These are phyloP conservation scores for Zea mays DNA, from an alignment of 176 grass and related monocot species.

Conservation along the genomic window Zm-B73-REFERENCE-NAM-5.0 NC_050100.1:223887501-223888000, in stretches of 20 bases:
- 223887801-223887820: neutral
- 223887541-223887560: neutral
- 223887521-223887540: neutral
- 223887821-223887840: conserved; percentile 10
- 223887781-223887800: neutral
- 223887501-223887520: neutral
- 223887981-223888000: conserved; percentile 88
- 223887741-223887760: neutral
- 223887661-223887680: conserved; percentile 2
- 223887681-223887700: neutral
- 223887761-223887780: neutral
- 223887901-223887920: conserved; percentile 97
- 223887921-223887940: conserved; percentile 83
- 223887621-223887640: neutral
- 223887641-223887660: neutral
- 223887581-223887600: neutral
- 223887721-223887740: neutral
- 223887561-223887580: neutral
- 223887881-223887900: conserved; percentile 96
- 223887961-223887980: conserved; percentile 98
- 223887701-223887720: neutral
- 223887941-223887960: conserved; percentile 96
- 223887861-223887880: conserved; percentile 96
- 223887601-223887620: neutral
- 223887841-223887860: conserved; percentile 62